Evolutionary conservation across 169 alveolate species (phyloP), one percentile per base, ranked within the genome.

Genomic region (Cryptosporidium meleagridis): DNA sequence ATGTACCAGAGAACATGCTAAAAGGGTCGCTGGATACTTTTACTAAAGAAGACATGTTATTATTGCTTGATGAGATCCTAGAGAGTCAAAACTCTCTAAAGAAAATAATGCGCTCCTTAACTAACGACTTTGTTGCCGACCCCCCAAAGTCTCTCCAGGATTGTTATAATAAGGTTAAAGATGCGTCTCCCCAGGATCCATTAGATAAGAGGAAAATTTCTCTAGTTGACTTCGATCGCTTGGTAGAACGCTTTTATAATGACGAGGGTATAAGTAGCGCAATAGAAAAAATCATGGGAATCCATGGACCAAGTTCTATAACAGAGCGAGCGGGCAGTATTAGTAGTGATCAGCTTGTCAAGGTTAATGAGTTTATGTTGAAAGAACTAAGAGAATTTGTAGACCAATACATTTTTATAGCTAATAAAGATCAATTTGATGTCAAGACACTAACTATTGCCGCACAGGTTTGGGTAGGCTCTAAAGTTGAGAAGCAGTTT

Each of bases 401-500:
- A 52, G 91, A 91, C 29, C 91, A 85, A 45, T 92, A 92, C 75
- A 91, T 91, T 58, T 89, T 80, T 68, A 68, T 95, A 53, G 86
- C 95, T 9, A 80, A 92, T 44, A 80, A 80, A 26, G 80, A 80
- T 44, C 85, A 91, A 35, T 59, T 94, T 70, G 95, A 95, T 61
- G 92, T 93, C 31, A 95, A 94, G 69, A 91, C 94, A 44, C 85
- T 93, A 80, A 94, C 95, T 62, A 71, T 89, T 68, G 91, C 95
- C 4, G 95, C 94, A 33, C 97, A 95, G 69, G 94, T 96, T 26
- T 92, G 94, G 68, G 92, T 95, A n/a, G 94, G 95, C n/a, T 94
- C 97, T 51, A 94, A 92, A 69, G 97, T 95, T 41, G 95, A 95
- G 85, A 91, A 89, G n/a, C 93, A 93, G 80, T 95, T 95, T 70